Evolutionary conservation across 805 yeast genomes (phyloP), one percentile per base, ranked within the genome.

Genomic region (Aciculoconidium aculeatum): DNA sequence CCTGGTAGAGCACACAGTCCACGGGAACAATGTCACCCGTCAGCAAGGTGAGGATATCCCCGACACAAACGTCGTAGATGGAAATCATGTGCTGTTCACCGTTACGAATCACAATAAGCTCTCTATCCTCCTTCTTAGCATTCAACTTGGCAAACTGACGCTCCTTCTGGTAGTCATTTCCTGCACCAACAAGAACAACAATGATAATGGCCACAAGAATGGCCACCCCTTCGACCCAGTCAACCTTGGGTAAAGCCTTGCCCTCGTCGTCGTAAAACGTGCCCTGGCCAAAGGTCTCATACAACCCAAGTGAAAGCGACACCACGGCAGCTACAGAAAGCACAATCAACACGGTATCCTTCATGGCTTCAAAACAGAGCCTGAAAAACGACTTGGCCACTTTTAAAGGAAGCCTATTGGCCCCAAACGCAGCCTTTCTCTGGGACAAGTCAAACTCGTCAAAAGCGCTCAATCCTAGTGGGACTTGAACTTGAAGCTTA

Each of bases 181-280:
- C 80, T 2, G 96, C 92, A 28, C 96, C 95, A 9, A 94, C 98
- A 3, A 85, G 41, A 4, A 90, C 95, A 18, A 92, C 97, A 36
- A 92, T 90, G 4, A 75, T 47, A 14, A 92, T 83, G 12, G 99
- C 99, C 4, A 81, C 81, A 43, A 92, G 73, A 50, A 92, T 92
- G 22, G 98, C 99, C 21, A 88, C 95, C 44, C 99, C 99, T 64
- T 92, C 99, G 27, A 94, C 95, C 96, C 97, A 92, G 47, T 90
- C 95, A 17, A 92, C 94, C 45, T 77, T 74, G 11, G 96, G 96
- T 32, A 77, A 54, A 12, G 75, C 65, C 13, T 75, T 67, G 15
- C 95, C 95, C 40, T 85, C 84, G 5, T 72, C 76, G 53, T 90
- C 96, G 44, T 72, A 72, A 48, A 75, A 76, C 0, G 84, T 67